Percentiles rank a stretch among this genome's conserved stretches.
Conservation (phyloP, 768 basidiomycete species). For the Pleurotus cornucopiae region DNA sequence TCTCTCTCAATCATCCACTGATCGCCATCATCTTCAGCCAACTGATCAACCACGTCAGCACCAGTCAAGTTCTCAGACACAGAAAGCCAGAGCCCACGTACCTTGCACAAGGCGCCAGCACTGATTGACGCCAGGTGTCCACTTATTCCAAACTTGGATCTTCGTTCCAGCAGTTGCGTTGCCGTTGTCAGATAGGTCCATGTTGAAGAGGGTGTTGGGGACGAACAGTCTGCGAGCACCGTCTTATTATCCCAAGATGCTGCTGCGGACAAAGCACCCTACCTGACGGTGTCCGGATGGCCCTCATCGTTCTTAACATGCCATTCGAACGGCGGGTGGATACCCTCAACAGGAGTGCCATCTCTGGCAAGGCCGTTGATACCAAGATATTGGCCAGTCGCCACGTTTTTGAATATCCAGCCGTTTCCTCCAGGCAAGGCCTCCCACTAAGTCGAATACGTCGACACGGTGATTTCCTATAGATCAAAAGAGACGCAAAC, state of each 20-base stretch:
- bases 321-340: conserved; percentile 37
- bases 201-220: not conserved
- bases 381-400: conserved; percentile 36
- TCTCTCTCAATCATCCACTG: too few species aligned
- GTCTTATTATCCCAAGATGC: conserved; percentile 11
- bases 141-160: not conserved
- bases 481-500: conserved; percentile 14
- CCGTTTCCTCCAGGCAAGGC: conserved; percentile 32
- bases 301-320: conserved; percentile 43
- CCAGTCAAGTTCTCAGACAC: too few species aligned
- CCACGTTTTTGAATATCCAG: conserved; percentile 40
- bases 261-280: conserved; percentile 7
- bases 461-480: not conserved
- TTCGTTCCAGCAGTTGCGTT: conserved; percentile 2
- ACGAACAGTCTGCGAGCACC: not conserved
- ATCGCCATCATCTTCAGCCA: too few species aligned
- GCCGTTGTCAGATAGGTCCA: conserved; percentile 4
- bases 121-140: not conserved
- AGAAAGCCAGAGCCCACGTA: not conserved
- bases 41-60: too few species aligned
- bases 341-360: conserved; percentile 37
- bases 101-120: conserved; percentile 1
- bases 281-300: conserved; percentile 15
- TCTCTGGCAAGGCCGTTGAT: conserved; percentile 32
- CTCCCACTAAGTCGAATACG: conserved; percentile 36